These are phyloP conservation scores for Hypsizygus ulmarius DNA, from an alignment of 1,284 basidiomycete genomes.

Conservation along the genomic window DNA sequence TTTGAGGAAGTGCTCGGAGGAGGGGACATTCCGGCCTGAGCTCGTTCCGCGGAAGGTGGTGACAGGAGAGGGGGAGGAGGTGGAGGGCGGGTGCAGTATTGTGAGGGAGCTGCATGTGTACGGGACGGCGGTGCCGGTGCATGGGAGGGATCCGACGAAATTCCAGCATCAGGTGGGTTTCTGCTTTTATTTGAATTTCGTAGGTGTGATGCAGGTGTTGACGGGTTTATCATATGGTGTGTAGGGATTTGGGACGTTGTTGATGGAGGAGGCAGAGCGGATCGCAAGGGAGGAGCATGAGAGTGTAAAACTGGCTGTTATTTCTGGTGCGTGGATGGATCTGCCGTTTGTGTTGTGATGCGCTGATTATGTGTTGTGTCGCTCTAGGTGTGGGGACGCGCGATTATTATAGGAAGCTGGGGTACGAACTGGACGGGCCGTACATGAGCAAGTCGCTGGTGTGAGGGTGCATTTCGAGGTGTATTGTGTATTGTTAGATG, in stretches of 20 bases:
- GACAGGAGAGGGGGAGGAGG: conserved; percentile 61
- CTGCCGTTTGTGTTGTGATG: not conserved
- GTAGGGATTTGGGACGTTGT: conserved; percentile 91
- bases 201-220: conserved; percentile 4
- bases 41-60: conserved; percentile 67
- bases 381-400: conserved; percentile 84
- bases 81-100: conserved; percentile 86
- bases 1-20: conserved; percentile 92
- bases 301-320: conserved; percentile 92
- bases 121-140: conserved; percentile 96
- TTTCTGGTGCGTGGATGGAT: conserved; percentile 65
- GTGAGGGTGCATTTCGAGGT: conserved; percentile 24
- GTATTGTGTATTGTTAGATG: conserved; percentile 9
- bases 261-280: conserved; percentile 99
- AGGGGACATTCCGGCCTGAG: conserved; percentile 96
- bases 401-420: conserved; percentile 92
- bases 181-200: not conserved
- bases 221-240: conserved; percentile 6
- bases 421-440: conserved; percentile 93
- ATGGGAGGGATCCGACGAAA: conserved; percentile 96
- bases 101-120: conserved; percentile 99
- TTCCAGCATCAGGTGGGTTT: conserved; percentile 86
- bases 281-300: conserved; percentile 99
- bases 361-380: not conserved
- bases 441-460: conserved; percentile 89